phyloP scores from a whole-genome alignment of 495 filamentous ascomycete genomes.

The Endocarpon pusillum region DNA sequence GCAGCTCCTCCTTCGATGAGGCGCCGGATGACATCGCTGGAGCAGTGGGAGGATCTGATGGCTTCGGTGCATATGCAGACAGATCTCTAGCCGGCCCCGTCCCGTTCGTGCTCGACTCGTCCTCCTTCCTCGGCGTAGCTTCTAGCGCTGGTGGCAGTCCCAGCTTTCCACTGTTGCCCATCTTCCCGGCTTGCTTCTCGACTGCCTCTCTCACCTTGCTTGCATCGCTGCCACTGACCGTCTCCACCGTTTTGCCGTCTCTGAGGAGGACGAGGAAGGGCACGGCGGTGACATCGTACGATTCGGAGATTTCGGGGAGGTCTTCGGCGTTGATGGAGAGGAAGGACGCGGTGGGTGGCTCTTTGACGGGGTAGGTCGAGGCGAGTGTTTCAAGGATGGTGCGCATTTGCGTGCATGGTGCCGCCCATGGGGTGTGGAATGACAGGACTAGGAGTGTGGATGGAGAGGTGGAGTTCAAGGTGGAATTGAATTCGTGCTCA shows the following conservation, averaged over 20 bases:
- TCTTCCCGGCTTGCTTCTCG: conserved; percentile 50
- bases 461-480: conserved; percentile 44
- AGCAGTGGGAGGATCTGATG: conserved; percentile 27
- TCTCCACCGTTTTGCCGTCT: conserved; percentile 52
- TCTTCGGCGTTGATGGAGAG: conserved; percentile 80
- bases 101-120: conserved; percentile 16
- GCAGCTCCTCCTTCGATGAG: conserved; percentile 54
- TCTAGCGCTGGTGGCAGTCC: conserved; percentile 36
- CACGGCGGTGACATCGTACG: conserved; percentile 84
- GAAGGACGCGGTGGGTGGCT: conserved; percentile 57
- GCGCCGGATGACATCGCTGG: conserved; percentile 26
- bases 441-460: conserved; percentile 64
- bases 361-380: conserved; percentile 51
- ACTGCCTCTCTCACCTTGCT: conserved; percentile 64
- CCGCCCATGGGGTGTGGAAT: conserved; percentile 95
- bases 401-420: conserved; percentile 83
- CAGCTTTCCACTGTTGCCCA: conserved; percentile 16
- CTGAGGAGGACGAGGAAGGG: conserved; percentile 75
- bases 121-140: conserved; percentile 27
- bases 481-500: conserved; percentile 46
- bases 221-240: conserved; percentile 75
- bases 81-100: conserved; percentile 20
- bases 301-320: conserved; percentile 68
- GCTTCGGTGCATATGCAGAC: conserved; percentile 25
- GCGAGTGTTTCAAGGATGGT: conserved; percentile 74